Evolutionary conservation across 148 eudicot genomes (phyloP), one percentile per base, ranked within the genome.

Genomic region (Salicornia ramosissima): DNA sequence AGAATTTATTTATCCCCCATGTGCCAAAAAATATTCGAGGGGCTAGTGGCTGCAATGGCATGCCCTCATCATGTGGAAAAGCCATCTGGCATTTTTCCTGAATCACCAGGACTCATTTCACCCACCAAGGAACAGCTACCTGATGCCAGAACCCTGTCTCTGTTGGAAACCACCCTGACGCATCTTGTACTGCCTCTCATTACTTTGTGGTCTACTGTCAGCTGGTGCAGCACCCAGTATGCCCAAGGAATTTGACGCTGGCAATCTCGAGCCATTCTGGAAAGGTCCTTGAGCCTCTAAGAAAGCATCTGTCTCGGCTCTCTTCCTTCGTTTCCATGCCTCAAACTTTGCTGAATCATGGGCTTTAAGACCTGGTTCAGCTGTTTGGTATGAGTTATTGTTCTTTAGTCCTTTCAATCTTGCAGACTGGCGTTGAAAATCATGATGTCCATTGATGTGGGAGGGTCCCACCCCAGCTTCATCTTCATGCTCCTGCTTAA

Each of bases 211-310:
- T 78, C 86, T 81, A 71, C 62, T 80, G 71, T 90, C 90, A 54
- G 88, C 64, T 30, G 99, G 99, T 36, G 88, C 93, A 49, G 99
- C 81, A 36, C 99, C 97, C 65, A 91, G 87, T 72, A 94, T 91
- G 30, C 99, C 99, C 28, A 74, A 74, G 24, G 86, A 74, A 67
- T 80, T 83, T 26, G 91, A 78, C 28, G 87, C 81, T 11, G 91
- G 83, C 56, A 82, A 33, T 58, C 84, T 82, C 24, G 82, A 64
- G 31, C 84, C 85, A 71, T 85, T 81, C 65, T 78, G 86, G 64
- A 82, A 74, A 28, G 85, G 85, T 39, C 78, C 77, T 55, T 83
- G 86, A 64, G 70, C 81, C 72, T 83, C 87, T 34, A 85, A 82
- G 59, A 71, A 80, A 65, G 79, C 74, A 67, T 88, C 96, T 67